A percentile compares a stretch with the other conserved stretches of the same genome.
phyloP scores from a whole-genome alignment of 2,329 filamentous ascomycete genomes.

The Aspergillus uvarum region DNA sequence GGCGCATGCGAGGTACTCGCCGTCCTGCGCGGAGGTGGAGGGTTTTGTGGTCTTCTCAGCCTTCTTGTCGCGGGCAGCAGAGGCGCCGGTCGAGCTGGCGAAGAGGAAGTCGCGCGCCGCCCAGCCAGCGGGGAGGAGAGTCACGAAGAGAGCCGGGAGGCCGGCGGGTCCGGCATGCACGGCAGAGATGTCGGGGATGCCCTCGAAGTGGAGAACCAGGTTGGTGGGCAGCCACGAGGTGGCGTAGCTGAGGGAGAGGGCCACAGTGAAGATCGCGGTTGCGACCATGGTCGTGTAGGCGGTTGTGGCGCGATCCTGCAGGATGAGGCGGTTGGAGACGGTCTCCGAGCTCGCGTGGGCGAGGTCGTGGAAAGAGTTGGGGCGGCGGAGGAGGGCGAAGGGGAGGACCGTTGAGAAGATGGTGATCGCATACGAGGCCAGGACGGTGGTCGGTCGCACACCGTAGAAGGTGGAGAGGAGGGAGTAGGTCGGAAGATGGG shows the following conservation, averaged over 20 bases:
- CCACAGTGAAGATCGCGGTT: conserved; percentile 71
- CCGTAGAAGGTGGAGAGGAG: conserved; percentile 77
- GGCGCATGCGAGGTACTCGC: conserved; percentile 70
- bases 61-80: conserved; percentile 40
- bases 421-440: conserved; percentile 66
- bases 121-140: conserved; percentile 67
- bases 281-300: conserved; percentile 67
- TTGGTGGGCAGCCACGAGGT: conserved; percentile 67
- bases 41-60: conserved; percentile 54
- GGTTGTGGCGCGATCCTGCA: conserved; percentile 62
- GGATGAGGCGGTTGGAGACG: conserved; percentile 63
- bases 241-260: conserved; percentile 66
- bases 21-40: conserved; percentile 62
- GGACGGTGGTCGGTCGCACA: conserved; percentile 61
- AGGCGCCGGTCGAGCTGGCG: conserved; percentile 49
- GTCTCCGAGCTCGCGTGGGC: conserved; percentile 44
- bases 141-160: conserved; percentile 46
- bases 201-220: conserved; percentile 74
- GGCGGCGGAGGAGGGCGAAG: conserved; percentile 70
- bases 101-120: conserved; percentile 78
- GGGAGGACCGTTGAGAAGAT: conserved; percentile 68
- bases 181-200: conserved; percentile 65
- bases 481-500: conserved; percentile 72
- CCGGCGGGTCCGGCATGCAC: conserved; percentile 64
- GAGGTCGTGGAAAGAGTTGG: conserved; percentile 63